A percentile compares a stretch with the other conserved stretches of the same genome.
phyloP scores from a whole-genome alignment of 805 yeast genomes.

The Phaffomyces thermotolerans region DNA sequence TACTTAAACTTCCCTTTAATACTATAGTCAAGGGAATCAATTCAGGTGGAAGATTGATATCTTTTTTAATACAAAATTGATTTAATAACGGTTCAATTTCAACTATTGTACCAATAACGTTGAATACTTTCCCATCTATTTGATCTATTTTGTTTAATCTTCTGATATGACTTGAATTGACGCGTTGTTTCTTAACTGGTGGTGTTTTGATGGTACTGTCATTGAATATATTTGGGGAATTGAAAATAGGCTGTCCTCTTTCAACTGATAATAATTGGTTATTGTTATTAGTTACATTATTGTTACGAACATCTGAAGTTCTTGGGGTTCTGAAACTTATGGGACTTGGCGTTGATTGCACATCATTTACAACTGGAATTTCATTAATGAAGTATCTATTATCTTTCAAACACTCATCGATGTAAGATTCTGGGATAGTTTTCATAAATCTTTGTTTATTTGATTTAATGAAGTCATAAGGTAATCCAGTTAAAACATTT shows the following conservation, averaged over 20 bases:
- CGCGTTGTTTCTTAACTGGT: neutral
- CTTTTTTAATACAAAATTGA: slow-evolving; percentile 11
- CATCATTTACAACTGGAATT: too few relatives aligned
- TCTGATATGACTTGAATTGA: neutral
- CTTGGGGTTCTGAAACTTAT: neutral
- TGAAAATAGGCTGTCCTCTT: neutral
- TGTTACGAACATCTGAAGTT: neutral
- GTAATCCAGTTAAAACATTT: slow-evolving; percentile 5
- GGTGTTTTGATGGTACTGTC: neutral
- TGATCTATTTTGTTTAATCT: slow-evolving; percentile 13
- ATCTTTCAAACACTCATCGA: neutral
- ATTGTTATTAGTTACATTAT: neutral
- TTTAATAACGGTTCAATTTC: slow-evolving; percentile 14
- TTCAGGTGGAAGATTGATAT: slow-evolving; percentile 4
- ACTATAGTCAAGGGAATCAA: slow-evolving; percentile 10
- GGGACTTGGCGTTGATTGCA: too few relatives aligned
- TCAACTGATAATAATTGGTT: neutral
- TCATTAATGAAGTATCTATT: too few relatives aligned
- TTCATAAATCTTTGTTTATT: neutral
- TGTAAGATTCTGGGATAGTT: neutral
- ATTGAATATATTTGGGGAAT: neutral
- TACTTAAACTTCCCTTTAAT: neutral
- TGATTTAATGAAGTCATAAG: neutral
- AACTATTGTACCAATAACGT: slow-evolving; percentile 11
- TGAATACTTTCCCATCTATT: slow-evolving; percentile 15